Percentiles rank a stretch among this genome's conserved stretches.
Conservation (phyloP, 768 basidiomycete genomes). For the Chalciporus sphaerocephalus region DNA sequence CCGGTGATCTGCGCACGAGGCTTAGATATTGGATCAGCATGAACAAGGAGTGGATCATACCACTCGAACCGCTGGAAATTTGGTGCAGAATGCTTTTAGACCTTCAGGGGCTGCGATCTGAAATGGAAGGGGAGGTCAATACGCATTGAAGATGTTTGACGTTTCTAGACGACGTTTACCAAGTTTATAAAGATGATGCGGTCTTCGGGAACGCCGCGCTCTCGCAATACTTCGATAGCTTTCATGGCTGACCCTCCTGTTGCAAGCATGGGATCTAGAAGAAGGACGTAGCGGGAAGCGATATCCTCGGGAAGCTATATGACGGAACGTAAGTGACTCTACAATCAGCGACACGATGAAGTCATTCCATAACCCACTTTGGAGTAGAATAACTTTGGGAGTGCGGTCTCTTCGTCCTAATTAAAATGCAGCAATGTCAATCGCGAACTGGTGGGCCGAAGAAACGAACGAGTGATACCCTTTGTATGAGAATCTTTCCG, state of each 20-base stretch:
- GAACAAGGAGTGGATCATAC: conserved; percentile 40
- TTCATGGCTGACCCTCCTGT: conserved; percentile 98
- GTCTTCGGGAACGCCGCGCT: conserved; percentile 90
- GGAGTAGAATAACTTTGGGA: conserved; percentile 89
- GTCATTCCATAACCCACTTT: conserved; percentile 45
- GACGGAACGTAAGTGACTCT: neutral
- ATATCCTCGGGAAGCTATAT: conserved; percentile 89
- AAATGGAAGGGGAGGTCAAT: conserved; percentile 3
- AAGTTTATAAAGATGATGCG: conserved; percentile 93
- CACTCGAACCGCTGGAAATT: conserved; percentile 72
- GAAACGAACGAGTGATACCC: conserved; percentile 46
- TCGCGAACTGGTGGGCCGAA: neutral
- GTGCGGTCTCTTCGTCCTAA: conserved; percentile 91
- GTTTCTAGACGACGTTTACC: conserved; percentile 36
- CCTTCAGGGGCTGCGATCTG: conserved; percentile 91
- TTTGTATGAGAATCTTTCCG: conserved; percentile 96
- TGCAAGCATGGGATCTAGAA: conserved; percentile 98
- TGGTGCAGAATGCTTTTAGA: conserved; percentile 70
- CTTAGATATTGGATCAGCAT: conserved; percentile 1
- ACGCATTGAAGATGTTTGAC: neutral
- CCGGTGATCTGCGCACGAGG: conserved; percentile 67
- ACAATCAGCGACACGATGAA: neutral
- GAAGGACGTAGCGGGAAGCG: conserved; percentile 81
- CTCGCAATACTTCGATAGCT: conserved; percentile 90
- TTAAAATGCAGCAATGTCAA: conserved; percentile 2